Evolutionary conservation across 176 grass and related monocot genomes (phyloP), one percentile per base, ranked within the genome.

Genomic region (Dendrocalamus sinicus): DNA sequence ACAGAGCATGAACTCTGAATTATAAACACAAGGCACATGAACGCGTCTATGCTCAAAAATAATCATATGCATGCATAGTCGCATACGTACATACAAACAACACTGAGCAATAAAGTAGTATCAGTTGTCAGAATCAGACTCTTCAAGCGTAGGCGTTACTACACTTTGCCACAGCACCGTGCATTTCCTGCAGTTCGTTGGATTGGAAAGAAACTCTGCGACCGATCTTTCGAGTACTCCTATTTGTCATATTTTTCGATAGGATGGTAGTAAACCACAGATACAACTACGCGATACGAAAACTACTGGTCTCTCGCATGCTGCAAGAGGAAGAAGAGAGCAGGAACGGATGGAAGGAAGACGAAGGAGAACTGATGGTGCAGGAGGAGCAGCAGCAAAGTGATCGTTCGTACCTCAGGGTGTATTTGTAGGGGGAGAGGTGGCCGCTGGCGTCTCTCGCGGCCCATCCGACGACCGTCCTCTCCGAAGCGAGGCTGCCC

Each of bases 401-500:
- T 0, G 20, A 5, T 12, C 0, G 0, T 12, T 5, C 57, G 44
- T 82, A 91, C 96, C 96, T 99, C 61, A 99, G n/a, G 50, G 78
- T 94, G 92, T 96, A 99, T 24, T 82, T 88, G 94, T 94, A 99
- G 79, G 96, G 96, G 30, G 93, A 73, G 75, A 99, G 88, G 37
- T 96, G 70, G 53, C 96, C 96, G 59, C 60, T 60, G 86, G 93
- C 52, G 84, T 99, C 96, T 24, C 81, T 88, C 30, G 96, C 93
- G 28, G 96, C 96, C 96, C 93, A 99, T 9, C 96, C 96, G 10
- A 75, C 81, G 75, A 94, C 88, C 2, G 47, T 86, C 88, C 5
- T 94, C 81, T 94, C 93, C 19, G 88, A 72, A 30, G 70, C 86
- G 53, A 99, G 22, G 84, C 90, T 99, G 24, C 93, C 93, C 96